Evolutionary conservation across 768 basidiomycete species (phyloP), one percentile per base, ranked within the genome.

Genomic region (Boletus rubescentipes): DNA sequence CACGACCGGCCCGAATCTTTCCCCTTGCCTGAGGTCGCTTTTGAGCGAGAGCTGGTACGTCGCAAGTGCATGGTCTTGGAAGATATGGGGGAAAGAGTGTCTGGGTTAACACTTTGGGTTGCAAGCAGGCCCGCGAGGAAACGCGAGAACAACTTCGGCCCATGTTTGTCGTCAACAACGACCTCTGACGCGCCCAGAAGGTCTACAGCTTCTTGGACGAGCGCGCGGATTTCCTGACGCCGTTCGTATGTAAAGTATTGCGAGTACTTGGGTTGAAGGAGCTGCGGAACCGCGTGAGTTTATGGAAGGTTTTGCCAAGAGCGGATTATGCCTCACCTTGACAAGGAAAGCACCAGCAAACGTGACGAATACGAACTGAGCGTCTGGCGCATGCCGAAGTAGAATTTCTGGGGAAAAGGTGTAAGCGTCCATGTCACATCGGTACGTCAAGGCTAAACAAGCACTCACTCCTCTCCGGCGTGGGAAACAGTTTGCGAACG

Each of bases 281-380:
- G 78, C 86, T 87, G 56, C 14, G n/a, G 26, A 36, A 5, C 3
- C 21, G 21, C n/a, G 43, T 46, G 32, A 55, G 43, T 57, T 37
- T 26, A 37, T 26, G 26, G 16, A 15, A 3, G 9, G 10, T 21
- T 49, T 23, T 14, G 30, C 9, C 4, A 8, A 42, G 46, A 29
- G 38, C 49, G 23, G 18, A 23, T 35, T 9, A 36, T 26, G 11
- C 14, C 71, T 45, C 64, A 85, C 87, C 77, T 93, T 92, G 58
- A 93, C 79, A 15, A 93, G 75, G 75, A 93, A 93, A 2, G 90
- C 85, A 9, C 85, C 83, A 10, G 91, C 90, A 57, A 91, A 92
- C 0, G 86, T 89, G 23, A 85, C 78, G 60, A 92, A 90, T 10
- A 92, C 84, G 55, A 83, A 85, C 59, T 91, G 86, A 1, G 86